Base-by-base conservation (phyloP, 345 rosid species). In the Salix caprea region DNA sequence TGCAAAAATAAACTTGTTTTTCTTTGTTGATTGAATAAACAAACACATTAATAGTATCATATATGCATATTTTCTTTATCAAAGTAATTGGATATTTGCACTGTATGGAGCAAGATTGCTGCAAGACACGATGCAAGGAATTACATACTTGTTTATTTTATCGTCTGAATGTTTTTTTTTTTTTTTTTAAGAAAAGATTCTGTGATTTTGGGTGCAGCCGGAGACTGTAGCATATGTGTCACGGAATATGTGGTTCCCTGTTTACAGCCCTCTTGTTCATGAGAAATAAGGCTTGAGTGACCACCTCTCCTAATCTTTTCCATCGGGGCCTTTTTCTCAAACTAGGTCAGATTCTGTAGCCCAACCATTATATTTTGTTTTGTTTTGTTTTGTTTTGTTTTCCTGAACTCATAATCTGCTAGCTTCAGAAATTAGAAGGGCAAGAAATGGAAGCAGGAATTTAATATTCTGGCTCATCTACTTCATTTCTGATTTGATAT, bases 261-360 rank as follows among this genome's bases (percentile, higher is more conserved):
- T 90, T 72, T 93, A 96, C 85, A 90, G 91, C 78, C 98, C 99
- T 71, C 91, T 96, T 13, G 98, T 96, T 84, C 99, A 91, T 34
- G 94, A 96, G 88, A 91, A 95, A 80, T 95, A 79, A 81, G 72
- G 70, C 77, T 34, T 23, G 7, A 30, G 30, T 40, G 28, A 75
- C 16, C 2, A 67, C 15, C 2, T 8, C 28, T 4, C 44, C 13
- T 24, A 24, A 18, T 48, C 12, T 54, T 62, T 54, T 30, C 60
- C 10, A 1, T 6, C n/a, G 13, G 24, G 50, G 46, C 24, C 54
- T 44, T 48, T 56, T 50, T 74, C n/a, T 67, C 62, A 46, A 70
- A 71, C 15, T 32, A 69, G 18, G 16, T 36, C 34, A 62, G 56
- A 2, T 34, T 39, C 69, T 48, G 76, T 58, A 67, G 74, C 48